Evolutionary conservation across 345 rosid species (phyloP).

Genomic region (Eucalyptus caleyi): DNA sequence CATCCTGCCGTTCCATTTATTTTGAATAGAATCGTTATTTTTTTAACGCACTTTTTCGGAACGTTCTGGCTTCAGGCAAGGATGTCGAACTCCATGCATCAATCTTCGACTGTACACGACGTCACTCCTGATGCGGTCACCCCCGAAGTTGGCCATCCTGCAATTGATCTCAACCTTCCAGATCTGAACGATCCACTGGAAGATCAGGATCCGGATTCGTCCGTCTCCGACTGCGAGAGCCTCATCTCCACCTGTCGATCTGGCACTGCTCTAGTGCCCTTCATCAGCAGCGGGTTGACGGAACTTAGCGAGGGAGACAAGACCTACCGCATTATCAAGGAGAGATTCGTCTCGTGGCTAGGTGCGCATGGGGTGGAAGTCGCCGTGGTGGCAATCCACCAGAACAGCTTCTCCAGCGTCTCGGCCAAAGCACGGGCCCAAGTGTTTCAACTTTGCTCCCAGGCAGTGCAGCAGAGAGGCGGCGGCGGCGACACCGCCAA

Average conservation of each 20-base stretch:
- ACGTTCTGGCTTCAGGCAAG: background rate
- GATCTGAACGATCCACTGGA: background rate
- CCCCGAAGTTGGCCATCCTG: background rate
- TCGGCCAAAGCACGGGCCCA: constrained; percentile 38
- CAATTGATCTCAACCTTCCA: background rate
- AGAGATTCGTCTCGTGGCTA: constrained; percentile 28
- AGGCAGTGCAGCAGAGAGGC: constrained; percentile 35
- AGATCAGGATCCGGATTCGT: constrained; percentile 8
- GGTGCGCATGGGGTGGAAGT: constrained; percentile 23
- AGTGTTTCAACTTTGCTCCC: constrained; percentile 36
- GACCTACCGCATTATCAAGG: constrained; percentile 22
- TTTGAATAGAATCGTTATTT: background rate
- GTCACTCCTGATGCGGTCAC: background rate
- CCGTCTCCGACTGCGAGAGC: constrained; percentile 56
- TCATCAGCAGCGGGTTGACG: constrained; percentile 9
- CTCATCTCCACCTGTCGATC: background rate
- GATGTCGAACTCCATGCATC: background rate
- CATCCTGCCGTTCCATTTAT: background rate
- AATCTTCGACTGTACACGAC: background rate
- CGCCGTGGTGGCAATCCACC: constrained; percentile 28
- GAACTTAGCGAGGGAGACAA: constrained; percentile 34
- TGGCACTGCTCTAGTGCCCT: background rate
- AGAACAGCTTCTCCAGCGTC: constrained; percentile 15
- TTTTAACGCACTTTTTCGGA: background rate
- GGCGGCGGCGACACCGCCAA: constrained; percentile 52